Base-by-base conservation (phyloP, 768 basidiomycete genomes). In the Mrakia hoshinonis region DNA sequence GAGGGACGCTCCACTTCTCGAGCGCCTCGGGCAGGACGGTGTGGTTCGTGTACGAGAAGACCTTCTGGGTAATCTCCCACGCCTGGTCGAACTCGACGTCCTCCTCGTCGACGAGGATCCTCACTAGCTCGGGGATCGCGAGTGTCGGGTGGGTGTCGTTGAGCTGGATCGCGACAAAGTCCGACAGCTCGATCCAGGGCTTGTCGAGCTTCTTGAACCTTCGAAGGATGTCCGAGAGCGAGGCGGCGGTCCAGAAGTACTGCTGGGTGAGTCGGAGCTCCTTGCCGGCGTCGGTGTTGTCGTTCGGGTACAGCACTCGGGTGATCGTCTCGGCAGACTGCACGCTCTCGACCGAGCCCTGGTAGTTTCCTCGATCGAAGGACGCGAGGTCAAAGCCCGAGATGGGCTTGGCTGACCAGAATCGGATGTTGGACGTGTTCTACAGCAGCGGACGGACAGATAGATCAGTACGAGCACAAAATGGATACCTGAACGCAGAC, bases 261-360 rank as follows among this genome's bases (percentile, higher is more conserved):
- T 60, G 39, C 76, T 97, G 94, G 82, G 95, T 94, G 75, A 98
- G 84, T 69, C 94, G 87, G 29, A 83, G 76, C 58, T 78, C 77
- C 75, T 81, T 82, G 67, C 82, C 82, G 9, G 55, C 66, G 18
- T 70, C 69, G 78, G 77, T 80, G 87, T 92, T 89, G 78, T 97
- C 95, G 78, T 96, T 95, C 34, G 95, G 96, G 81, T 99, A 98
- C 39, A 97, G 83, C 9, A 97, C 95, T 11, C 90, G 87, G 4
- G 94, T 97, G 78, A 99, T 96, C 46, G 90, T 91, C 70, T 87
- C 89, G 13, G 96, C 96, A 74, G 88, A 88, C 79, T 93, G 92
- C 43, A 89, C 90, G 0, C 90, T 84, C 75, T 89, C 88, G 31
- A 98, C 89, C 2, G 93, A 69, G 24, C 36, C 51, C 39, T 64